phyloP scores from a whole-genome alignment of 805 yeast genomes.

The Soucietia sequanensis region DNA sequence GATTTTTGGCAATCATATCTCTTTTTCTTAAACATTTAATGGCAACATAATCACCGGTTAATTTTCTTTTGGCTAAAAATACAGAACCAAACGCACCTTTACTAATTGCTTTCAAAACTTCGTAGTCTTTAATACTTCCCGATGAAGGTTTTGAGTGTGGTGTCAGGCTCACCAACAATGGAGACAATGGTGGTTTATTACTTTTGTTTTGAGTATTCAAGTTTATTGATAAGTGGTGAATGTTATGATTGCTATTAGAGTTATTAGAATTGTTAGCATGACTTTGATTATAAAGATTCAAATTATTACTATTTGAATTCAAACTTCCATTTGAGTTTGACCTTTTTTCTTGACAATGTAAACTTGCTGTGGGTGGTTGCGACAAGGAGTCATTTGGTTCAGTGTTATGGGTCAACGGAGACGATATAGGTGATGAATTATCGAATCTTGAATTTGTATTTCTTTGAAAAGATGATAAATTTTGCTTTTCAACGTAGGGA shows the following conservation, averaged over 20 bases:
- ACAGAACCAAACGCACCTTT: slow-evolving; percentile 98
- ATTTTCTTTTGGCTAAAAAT: slow-evolving; percentile 73
- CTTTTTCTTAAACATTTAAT: slow-evolving; percentile 87
- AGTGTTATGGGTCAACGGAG: slow-evolving; percentile 44
- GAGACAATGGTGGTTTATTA: slow-evolving; percentile 70
- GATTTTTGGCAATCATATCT: slow-evolving; percentile 97
- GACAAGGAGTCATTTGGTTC: slow-evolving; percentile 9
- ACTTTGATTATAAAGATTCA: neutral
- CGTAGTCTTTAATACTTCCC: slow-evolving; percentile 85
- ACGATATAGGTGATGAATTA: slow-evolving; percentile 47
- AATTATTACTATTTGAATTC: slow-evolving; percentile 3
- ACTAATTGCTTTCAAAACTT: slow-evolving; percentile 86
- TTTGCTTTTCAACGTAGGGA: slow-evolving; percentile 44
- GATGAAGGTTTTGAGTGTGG: slow-evolving; percentile 49
- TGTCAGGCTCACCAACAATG: slow-evolving; percentile 67
- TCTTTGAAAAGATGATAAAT: slow-evolving; percentile 62
- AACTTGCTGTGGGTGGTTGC: slow-evolving; percentile 1
- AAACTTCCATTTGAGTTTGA: slow-evolving; percentile 18
- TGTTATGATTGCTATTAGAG: slow-evolving; percentile 1
- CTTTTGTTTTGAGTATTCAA: slow-evolving; percentile 6
- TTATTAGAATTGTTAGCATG: neutral
- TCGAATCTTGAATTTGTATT: slow-evolving; percentile 30
- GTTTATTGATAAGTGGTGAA: slow-evolving; percentile 4
- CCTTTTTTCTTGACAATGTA: slow-evolving; percentile 12
- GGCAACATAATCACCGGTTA: slow-evolving; percentile 94